phyloP scores from a whole-genome alignment of 225 moss, liverwort and hornwort genomes.

The Polytrichum commune region DNA sequence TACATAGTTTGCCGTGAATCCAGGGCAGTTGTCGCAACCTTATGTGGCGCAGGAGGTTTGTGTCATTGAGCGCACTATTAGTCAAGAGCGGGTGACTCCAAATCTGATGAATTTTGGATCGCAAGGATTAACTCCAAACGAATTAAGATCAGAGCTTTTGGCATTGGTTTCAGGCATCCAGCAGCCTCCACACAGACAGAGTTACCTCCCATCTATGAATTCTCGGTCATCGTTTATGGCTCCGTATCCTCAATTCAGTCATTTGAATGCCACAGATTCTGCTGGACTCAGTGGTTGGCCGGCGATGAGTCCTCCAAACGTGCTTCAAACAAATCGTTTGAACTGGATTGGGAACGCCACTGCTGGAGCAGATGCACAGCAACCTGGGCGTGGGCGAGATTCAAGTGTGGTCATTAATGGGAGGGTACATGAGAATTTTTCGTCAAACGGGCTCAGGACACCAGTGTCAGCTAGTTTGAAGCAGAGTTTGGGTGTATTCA shows the following conservation, averaged over 20 bases:
- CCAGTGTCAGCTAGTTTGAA: conserved; percentile 54
- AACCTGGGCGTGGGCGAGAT: conserved; percentile 48
- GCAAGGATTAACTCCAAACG: conserved; percentile 59
- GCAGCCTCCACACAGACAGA: conserved; percentile 52
- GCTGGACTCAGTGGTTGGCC: conserved; percentile 60
- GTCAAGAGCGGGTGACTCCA: conserved; percentile 75
- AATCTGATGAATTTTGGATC: conserved; percentile 62
- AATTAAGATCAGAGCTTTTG: conserved; percentile 67
- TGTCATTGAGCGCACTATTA: conserved; percentile 83
- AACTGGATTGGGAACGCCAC: conserved; percentile 30
- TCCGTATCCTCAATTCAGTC: conserved; percentile 52
- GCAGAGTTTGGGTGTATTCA: conserved; percentile 38
- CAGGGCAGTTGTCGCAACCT: conserved; percentile 69
- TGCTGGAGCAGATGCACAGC: conserved; percentile 34
- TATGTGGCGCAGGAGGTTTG: conserved; percentile 84
- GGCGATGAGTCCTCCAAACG: conserved; percentile 17
- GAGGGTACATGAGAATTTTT: conserved; percentile 47
- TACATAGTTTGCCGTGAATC: conserved; percentile 67
- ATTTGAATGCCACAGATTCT: conserved; percentile 46
- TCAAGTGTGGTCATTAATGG: conserved; percentile 56
- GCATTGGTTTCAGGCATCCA: conserved; percentile 80
- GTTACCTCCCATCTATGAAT: conserved; percentile 39
- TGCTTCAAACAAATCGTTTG: conserved; percentile 24
- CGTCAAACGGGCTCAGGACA: conserved; percentile 44
- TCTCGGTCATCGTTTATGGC: conserved; percentile 41